Evolutionary conservation across 148 eudicot genomes (phyloP).

Genomic region (Rhododendron henanense): DNA sequence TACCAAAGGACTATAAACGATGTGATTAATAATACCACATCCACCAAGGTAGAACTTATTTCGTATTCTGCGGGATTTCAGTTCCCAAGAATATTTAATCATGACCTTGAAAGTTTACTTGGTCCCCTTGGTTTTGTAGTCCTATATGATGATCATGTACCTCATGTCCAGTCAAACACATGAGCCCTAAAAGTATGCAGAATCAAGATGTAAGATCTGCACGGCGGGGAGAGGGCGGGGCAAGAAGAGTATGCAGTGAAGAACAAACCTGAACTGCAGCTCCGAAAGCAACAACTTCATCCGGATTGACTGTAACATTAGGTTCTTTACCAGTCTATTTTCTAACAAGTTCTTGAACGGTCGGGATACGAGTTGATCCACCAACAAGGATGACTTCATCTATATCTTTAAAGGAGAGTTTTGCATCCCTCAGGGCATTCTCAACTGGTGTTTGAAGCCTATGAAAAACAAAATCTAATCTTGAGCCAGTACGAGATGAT

Average conservation of each 20-base stretch:
- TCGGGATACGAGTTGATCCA: slow-evolving; percentile 93
- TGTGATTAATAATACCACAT: neutral
- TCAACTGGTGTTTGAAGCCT: too few species aligned
- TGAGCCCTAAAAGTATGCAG: neutral
- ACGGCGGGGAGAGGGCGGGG: neutral
- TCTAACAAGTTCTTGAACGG: slow-evolving; percentile 85
- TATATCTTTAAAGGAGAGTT: too few species aligned
- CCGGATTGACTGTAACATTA: slow-evolving; percentile 92
- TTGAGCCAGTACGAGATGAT: too few species aligned
- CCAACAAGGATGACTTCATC: slow-evolving; percentile 95
- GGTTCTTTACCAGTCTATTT: slow-evolving; percentile 88
- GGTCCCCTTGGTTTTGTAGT: too few species aligned
- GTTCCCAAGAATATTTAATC: too few species aligned
- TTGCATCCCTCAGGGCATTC: too few species aligned
- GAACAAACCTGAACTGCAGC: slow-evolving; percentile 88
- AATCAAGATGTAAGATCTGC: neutral
- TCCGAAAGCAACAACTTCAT: slow-evolving; percentile 98
- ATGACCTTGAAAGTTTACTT: too few species aligned
- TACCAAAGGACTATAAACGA: neutral
- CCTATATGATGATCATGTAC: too few species aligned
- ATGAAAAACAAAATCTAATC: too few species aligned
- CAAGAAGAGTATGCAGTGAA: neutral
- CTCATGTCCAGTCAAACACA: neutral
- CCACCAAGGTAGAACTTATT: neutral
- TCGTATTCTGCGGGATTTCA: too few species aligned